Evolutionary conservation across 176 grass and related monocot species (phyloP), one percentile per base, ranked within the genome.

Genomic region (Paspalum vaginatum): DNA sequence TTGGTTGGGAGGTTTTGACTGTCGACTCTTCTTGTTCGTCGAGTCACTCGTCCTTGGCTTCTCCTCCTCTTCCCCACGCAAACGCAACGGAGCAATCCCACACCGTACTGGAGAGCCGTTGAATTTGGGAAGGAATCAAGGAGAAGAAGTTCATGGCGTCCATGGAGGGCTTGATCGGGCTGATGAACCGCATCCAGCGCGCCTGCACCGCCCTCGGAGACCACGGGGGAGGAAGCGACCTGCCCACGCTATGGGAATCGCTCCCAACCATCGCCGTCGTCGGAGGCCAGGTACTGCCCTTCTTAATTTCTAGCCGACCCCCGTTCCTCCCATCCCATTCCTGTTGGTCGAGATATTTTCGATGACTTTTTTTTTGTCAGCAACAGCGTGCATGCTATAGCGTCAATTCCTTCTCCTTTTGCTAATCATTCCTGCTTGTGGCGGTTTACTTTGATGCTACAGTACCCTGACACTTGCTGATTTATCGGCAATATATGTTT

Each of bases 241-340:
- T 89, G 55, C 88, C 92, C 49, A 88, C 92, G 2, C 92, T 94
- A 22, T 94, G 92, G 92, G 92, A 94, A 68, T 82, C 85, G 2
- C 92, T 94, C 48, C 92, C 92, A 25, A 84, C 92, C 22, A 90
- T 94, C 21, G 92, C 86, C 74, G 92, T 94, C 69, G 89, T 94
- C 65, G 92, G 92, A 43, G 89, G 89, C 83, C 92, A 94, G 88
- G 92, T 94, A 15, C 27, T 52, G 53, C 60, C 73, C 48, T 11
- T 42, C 14, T 61, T 21, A 32, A 70, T 50, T 70, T 26, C 22
- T 50, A 13, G 9, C n/a, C 22, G 7, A 15, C 2, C 22, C 7
- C 49, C 45, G 14, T 32, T 70, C 45, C 25, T 32, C 46, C 21
- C 59, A 43, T 61, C 22, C 43, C 11, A 46, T 24, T 20, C n/a